Evolutionary conservation across 352 stramenopile species (phyloP).

Genomic region (Plasmopara muralis): DNA sequence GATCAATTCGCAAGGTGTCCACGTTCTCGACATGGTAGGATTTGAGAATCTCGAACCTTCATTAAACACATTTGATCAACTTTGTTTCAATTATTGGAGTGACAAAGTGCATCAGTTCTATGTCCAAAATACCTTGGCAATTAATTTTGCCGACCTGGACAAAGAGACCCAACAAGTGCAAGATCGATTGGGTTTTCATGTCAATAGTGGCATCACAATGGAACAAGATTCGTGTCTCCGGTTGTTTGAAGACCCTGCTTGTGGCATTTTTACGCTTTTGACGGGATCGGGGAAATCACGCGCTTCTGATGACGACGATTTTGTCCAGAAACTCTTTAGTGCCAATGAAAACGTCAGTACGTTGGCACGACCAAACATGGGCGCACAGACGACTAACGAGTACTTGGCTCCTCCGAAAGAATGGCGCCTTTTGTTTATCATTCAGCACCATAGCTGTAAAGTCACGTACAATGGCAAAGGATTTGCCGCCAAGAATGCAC

Average conservation of each 20-base stretch:
- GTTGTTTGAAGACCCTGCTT: constrained; percentile 66
- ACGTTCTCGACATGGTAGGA: constrained; percentile 75
- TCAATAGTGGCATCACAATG: constrained; percentile 41
- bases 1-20: constrained; percentile 71
- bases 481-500: constrained; percentile 55
- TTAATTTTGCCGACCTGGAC: constrained; percentile 51
- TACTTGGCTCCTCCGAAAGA: constrained; percentile 69
- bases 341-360: constrained; percentile 49
- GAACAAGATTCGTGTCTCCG: constrained; percentile 62
- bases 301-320: constrained; percentile 66
- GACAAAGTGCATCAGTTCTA: constrained; percentile 81
- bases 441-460: constrained; percentile 65
- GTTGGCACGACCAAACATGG: constrained; percentile 54
- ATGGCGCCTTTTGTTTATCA: constrained; percentile 68
- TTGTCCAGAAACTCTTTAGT: constrained; percentile 72
- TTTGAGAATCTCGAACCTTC: constrained; percentile 56
- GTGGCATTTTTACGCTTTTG: constrained; percentile 65
- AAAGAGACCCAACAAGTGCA: constrained; percentile 62
- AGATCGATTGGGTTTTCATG: constrained; percentile 47
- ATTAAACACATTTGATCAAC: constrained; percentile 71
- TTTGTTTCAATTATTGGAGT: constrained; percentile 83
- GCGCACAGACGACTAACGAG: constrained; percentile 44
- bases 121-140: constrained; percentile 63
- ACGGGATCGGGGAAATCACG: constrained; percentile 63
- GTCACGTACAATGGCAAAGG: constrained; percentile 75